Evolutionary conservation across 176 grass and related monocot genomes (phyloP).

Genomic region (Canna indica): DNA sequence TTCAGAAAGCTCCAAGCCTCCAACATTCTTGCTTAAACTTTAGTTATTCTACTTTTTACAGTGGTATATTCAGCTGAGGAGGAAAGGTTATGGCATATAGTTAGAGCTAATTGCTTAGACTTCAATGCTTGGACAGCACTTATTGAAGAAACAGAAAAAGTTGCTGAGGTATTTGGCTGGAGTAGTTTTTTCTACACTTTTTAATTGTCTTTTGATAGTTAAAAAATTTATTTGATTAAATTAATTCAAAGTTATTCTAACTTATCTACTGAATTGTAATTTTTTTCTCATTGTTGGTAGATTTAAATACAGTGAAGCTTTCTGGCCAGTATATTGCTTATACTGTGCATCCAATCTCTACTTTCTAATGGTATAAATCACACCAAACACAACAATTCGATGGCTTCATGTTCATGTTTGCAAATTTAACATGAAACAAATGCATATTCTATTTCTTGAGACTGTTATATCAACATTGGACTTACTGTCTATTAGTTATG

Average conservation of each 20-base stretch:
- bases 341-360: background rate
- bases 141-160: conserved; percentile 91
- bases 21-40: background rate
- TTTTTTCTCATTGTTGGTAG: background rate
- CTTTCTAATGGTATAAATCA: background rate
- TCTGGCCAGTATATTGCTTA: background rate
- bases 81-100: conserved; percentile 75
- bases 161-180: conserved; percentile 41
- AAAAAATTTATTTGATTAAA: background rate
- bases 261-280: background rate
- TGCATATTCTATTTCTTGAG: background rate
- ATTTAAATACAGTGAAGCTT: background rate
- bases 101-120: conserved; percentile 54
- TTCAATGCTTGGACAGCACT: conserved; percentile 90
- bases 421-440: background rate
- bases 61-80: conserved; percentile 73
- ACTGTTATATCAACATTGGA: no score
- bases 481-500: no score
- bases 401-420: background rate
- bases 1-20: background rate
- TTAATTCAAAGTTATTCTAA: background rate
- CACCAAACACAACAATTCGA: background rate
- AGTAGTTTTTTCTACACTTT: background rate
- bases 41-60: conserved; percentile 18
- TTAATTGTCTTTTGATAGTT: background rate